Evolutionary conservation across 768 basidiomycete species (phyloP).

Genomic region (Amanita rubescens): DNA sequence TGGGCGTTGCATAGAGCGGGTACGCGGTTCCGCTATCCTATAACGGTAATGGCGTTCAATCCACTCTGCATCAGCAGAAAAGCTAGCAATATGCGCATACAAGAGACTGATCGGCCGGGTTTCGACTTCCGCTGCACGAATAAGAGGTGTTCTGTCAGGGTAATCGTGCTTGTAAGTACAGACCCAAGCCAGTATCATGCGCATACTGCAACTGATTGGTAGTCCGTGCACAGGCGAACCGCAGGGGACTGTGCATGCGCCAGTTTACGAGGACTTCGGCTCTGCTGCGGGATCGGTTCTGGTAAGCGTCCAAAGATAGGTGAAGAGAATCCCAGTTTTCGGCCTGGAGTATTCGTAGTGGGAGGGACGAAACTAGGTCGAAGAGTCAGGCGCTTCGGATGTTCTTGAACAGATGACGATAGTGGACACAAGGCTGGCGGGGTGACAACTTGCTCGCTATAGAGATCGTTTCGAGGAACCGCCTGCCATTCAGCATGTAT

Average conservation of each 20-base stretch:
- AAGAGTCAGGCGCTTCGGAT: background rate
- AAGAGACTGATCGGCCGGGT: background rate
- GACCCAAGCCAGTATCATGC: background rate
- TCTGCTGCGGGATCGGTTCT: background rate
- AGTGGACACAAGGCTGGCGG: background rate
- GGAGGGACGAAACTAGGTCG: background rate
- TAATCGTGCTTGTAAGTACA: background rate
- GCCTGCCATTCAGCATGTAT: background rate
- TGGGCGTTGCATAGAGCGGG: background rate
- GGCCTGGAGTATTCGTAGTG: background rate
- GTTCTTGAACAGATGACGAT: background rate
- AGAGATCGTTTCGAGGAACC: background rate
- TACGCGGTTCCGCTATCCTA: background rate
- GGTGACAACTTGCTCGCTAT: background rate
- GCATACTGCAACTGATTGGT: background rate
- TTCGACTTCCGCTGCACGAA: background rate
- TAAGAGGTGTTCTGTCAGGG: background rate
- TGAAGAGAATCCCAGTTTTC: background rate
- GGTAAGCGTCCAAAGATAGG: background rate
- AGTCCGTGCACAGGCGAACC: background rate
- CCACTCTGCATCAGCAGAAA: background rate
- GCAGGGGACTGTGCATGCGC: background rate
- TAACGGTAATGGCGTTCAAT: background rate
- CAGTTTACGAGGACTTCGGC: background rate
- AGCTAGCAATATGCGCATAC: background rate